Evolutionary conservation across 1,284 basidiomycete species (phyloP).

Genomic region (Lentinula novae-zelandiae): DNA sequence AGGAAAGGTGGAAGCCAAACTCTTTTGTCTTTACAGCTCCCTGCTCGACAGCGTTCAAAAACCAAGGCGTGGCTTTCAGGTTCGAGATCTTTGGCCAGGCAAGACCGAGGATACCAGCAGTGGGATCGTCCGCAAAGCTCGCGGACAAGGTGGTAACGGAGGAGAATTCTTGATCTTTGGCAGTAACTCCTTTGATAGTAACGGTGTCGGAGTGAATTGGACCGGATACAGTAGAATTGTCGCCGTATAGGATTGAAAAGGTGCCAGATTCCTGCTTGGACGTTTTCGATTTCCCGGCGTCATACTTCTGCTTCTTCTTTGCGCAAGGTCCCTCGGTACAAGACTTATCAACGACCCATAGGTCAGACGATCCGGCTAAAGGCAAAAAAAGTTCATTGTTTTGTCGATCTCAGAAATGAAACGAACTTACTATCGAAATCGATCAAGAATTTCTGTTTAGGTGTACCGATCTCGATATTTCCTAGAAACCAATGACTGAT

Average conservation of each 20-base stretch:
- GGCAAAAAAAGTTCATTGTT: background rate
- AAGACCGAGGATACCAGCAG: constrained; percentile 18
- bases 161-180: constrained; percentile 25
- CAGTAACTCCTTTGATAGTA: constrained; percentile 25
- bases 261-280: constrained; percentile 24
- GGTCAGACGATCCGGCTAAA: constrained; percentile 21
- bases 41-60: constrained; percentile 11
- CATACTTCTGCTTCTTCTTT: constrained; percentile 23
- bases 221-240: constrained; percentile 49
- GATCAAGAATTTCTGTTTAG: constrained; percentile 24
- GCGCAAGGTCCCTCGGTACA: constrained; percentile 28
- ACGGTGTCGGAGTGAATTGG: constrained; percentile 37
- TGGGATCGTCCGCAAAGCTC: constrained; percentile 20
- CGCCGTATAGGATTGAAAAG: constrained; percentile 50
- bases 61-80: constrained; percentile 13
- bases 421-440: constrained; percentile 31
- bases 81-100: constrained; percentile 16
- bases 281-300: constrained; percentile 32
- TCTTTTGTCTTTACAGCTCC: background rate
- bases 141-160: constrained; percentile 19
- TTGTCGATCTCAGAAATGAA: constrained; percentile 14
- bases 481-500: background rate
- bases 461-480: constrained; percentile 29
- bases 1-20: constrained; percentile 15
- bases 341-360: constrained; percentile 22